Evolutionary conservation across 2,329 filamentous ascomycete genomes (phyloP), one percentile per base, ranked within the genome.

Genomic region (Alternaria panax): DNA sequence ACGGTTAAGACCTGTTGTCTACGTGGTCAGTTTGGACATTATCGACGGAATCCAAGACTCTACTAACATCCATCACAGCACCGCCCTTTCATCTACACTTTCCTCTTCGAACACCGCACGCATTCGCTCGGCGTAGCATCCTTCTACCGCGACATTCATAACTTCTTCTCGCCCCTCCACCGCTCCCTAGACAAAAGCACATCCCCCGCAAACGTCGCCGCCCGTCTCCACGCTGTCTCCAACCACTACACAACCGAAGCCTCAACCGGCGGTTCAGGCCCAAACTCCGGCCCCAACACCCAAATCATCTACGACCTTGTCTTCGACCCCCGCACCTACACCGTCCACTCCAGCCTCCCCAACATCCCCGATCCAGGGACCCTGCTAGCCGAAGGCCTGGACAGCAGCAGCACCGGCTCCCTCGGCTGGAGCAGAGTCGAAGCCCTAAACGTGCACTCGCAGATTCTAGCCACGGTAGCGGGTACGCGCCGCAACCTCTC

Each of bases 31-130:
- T 46, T 24, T 1, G 7, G 1, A 7, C 25, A 20, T 4, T n/a
- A 3, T 3, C 22, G 4, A 7, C 6, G n/a, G 12, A 2, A 4
- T 12, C 9, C 2, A 7, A 16, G 7, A 16, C 30, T 9, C 12
- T 22, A 25, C 50, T 58, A 51, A 62, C 36, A 4, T 3, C 1
- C 7, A 24, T 3, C 16, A 4, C 30, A 79, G 75, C 81, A 88
- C 74, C 86, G 85, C 24, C 92, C 92, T 0, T 94, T 94, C 76
- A 85, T 94, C 47, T 93, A 91, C 74, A 86, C 89, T 1, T 89
- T 95, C 61, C 80, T 95, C 4, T 94, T 94, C 75, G 79, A 85
- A 47, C 80, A 85, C 41, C 82, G 83, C 46, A 89, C 89, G 7
- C 82, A 86, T 54, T 85, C 87, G 2, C 73, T 85, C 18, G 73